phyloP scores from a whole-genome alignment of 352 stramenopile species.

The Pythium dissimile region DNA sequence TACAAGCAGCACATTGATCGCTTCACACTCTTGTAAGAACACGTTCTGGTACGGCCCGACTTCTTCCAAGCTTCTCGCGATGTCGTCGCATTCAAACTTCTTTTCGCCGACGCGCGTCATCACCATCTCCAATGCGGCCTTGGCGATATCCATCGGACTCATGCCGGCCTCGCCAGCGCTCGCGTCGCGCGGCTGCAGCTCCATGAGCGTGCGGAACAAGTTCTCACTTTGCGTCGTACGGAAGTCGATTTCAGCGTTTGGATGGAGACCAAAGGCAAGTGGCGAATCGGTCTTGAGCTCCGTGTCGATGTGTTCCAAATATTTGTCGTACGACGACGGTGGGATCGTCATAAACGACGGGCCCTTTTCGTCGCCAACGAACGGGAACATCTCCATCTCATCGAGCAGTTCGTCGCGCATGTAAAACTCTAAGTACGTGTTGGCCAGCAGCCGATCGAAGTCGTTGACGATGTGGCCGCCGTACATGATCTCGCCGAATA shows the following conservation, averaged over 20 bases:
- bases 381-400: slow-evolving; percentile 98
- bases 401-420: slow-evolving; percentile 87
- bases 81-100: slow-evolving; percentile 97
- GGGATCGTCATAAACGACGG: slow-evolving; percentile 88
- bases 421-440: slow-evolving; percentile 87
- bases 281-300: slow-evolving; percentile 96
- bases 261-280: slow-evolving; percentile 96
- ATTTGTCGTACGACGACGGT: slow-evolving; percentile 97
- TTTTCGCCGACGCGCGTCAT: slow-evolving; percentile 95
- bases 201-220: slow-evolving; percentile 95
- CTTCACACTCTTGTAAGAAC: slow-evolving; percentile 97
- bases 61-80: slow-evolving; percentile 92
- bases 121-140: slow-evolving; percentile 89
- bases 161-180: slow-evolving; percentile 82
- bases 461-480: slow-evolving; percentile 87
- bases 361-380: slow-evolving; percentile 95
- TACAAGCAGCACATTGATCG: slow-evolving; percentile 94
- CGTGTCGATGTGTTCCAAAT: slow-evolving; percentile 96
- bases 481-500: slow-evolving; percentile 90
- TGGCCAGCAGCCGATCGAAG: slow-evolving; percentile 69
- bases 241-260: slow-evolving; percentile 99
- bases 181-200: slow-evolving; percentile 92
- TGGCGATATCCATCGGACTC: slow-evolving; percentile 92
- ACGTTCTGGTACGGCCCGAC: slow-evolving; percentile 95
- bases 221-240: slow-evolving; percentile 95